Evolutionary conservation across 2,329 filamentous ascomycete species (phyloP), one percentile per base, ranked within the genome.

Genomic region (Penicillium hordei): DNA sequence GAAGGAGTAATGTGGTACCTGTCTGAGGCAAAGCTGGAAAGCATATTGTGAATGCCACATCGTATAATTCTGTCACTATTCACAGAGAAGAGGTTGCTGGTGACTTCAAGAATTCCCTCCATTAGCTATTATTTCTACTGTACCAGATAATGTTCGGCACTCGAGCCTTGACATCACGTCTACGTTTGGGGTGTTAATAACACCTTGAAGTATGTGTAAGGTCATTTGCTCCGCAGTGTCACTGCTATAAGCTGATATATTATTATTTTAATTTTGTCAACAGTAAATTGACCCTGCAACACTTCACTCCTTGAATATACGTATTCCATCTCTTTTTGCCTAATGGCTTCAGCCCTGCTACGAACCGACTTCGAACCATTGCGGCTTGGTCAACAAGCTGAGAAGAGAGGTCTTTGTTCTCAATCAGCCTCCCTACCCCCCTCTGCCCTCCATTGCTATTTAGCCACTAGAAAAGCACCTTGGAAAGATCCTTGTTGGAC

Each of bases 401-500:
- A 6, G 31, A 33, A 33, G 31, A 33, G 12, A 5, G 5, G 12
- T 13, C 5, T 33, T 12, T 33, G 2, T 6, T 15, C 31, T 6
- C 31, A 33, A 33, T 6, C 1, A 39, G 23, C 4, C 17, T 7
- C 12, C 19, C 5, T 12, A 44, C 4, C 10, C 5, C 17, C 17
- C 23, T n/a, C 9, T 23, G 21, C 3, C 3, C 21, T 23, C 3
- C 21, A 19, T 12, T 33, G 29, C 2, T 46, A 33, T 48, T 8
- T 4, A 25, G 5, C 0, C 15, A 8, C 21, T 36, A 48, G 45
- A 48, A 48, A 23, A 48, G 45, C 2, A 48, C 31, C 45, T 48
- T 48, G 8, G 21, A 25, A 48, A 48, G 31, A 36, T 49, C 38
- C 39, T 59, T 57, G 40, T 61, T 59, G 15, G 55, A 39, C 15